Evolutionary conservation across 2,329 filamentous ascomycete species (phyloP), one percentile per base, ranked within the genome.

Genomic region (Trichoderma sp.): DNA sequence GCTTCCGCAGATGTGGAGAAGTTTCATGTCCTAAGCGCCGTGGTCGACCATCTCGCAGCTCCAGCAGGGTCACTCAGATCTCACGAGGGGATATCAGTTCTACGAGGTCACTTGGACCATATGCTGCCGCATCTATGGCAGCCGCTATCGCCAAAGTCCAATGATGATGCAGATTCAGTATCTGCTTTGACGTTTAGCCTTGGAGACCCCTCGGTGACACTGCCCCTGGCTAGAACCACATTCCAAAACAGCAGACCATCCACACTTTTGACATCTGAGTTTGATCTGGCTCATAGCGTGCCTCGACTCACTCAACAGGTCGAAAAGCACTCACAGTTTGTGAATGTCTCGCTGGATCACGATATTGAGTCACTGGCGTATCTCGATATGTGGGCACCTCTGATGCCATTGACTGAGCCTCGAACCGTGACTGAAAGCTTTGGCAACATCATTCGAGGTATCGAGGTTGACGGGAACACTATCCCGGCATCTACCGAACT

Each of bases 151-250:
- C 75, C 75, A 24, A 74, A 70, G 61, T 71, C 74, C 5, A 71
- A 63, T 18, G 73, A 76, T n/a, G 76, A 79, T 32, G 70, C 72
- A 6, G 81, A 83, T 24, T 74, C 74, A 16, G 78, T 80, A 3
- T 77, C 83, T 10, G 81, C 80, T 18, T 73, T 87, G 7, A 81
- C 79, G 0, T 80, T 86, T 59, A 70, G 78, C 21, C 74, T 83
- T 18, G 80, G 79, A 8, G 74, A 70, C 54, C 74, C 76, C 13
- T 76, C 78, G 3, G 77, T 85, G 66, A 87, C 84, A 6, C 69
- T 94, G 2, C 92, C 92, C 2, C 81, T 96, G 30, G 90, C 92
- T 51, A 92, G 93, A 74, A 96, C 93, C 0, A 81, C 93, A 7
- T 96, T 96, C 75, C 86, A 89, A 49, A 95, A 90, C 70, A 90